Base-by-base conservation (phyloP, 169 alveolate genomes). In the Plasmodium malariae region DNA sequence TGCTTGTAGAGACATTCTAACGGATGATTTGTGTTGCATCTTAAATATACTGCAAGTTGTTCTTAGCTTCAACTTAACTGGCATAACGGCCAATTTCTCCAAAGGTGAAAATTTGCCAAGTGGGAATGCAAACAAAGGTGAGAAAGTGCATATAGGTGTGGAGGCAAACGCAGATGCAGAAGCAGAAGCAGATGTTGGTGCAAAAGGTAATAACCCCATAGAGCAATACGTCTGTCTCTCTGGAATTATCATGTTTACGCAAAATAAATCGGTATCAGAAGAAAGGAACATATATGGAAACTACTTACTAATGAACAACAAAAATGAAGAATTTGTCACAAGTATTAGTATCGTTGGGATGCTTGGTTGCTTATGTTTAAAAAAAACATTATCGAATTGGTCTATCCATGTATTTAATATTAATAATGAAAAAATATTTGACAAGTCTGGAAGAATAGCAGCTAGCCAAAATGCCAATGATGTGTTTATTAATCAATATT, bases 391-490 rank as follows among this genome's bases (percentile, higher is more conserved):
- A 67, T 68, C 91, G 34, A 83, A 65, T 68, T 83, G 91, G 91
- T 32, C 83, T n/a, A 43, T 83, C 14, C 71, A 83, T 3, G 49
- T 83, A 48, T 54, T 69, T 65, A 83, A 83, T 30, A 17, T 49
- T 30, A 30, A 65, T 19, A 32, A 43, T 34, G 74, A 24, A 26
- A 83, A 49, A 21, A 60, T 83, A 14, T 60, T 51, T 30, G 91
- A 83, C 9, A 83, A 83, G 30, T 83, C 91, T 34, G 91, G 91
- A 14, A 69, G 91, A 69, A 83, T 83, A 36, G 49, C 91, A 55
- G 49, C 74, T 54, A 69, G 86, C 60, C 91, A 83, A 83, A 83
- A 83, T 83, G 30, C 91, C 3, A 83, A 83, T 43, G 91, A 83
- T 67, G 91, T 83, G 28, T 83, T 83, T 45, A 83, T 68, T 36